Evolutionary conservation across 2,329 filamentous ascomycete genomes (phyloP), one percentile per base, ranked within the genome.

Genomic region (Leptographium lundbergii): DNA sequence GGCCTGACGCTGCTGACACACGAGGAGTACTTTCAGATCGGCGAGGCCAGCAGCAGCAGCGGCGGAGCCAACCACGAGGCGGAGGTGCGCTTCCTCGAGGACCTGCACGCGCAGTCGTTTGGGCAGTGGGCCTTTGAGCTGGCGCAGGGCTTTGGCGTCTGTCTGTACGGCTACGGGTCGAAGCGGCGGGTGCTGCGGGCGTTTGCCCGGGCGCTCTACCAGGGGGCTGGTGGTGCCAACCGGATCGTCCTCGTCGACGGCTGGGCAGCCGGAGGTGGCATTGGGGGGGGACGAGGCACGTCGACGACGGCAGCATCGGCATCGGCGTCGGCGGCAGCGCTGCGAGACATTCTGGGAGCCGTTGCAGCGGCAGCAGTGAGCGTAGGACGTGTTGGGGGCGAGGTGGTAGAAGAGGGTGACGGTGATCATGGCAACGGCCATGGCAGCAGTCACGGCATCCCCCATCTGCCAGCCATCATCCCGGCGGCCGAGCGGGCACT

Each of bases 61-160:
- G 36, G 51, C 36, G 29, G 39, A 39, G 48, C 95, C 65, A 81
- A 81, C 0, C 91, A 96, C 69, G 75, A 76, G 39, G 72, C 78
- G 3, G 88, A 95, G 63, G 81, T 88, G 56, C 77, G 81, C 22
- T 87, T 87, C 63, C 75, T 99, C 29, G 78, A 88, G 64, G 80
- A 83, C 7, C 73, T 96, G 25, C 92, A 97, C 69, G 77, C 83
- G 52, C 83, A 87, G 61, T 90, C 88, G 0, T 97, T 96, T 69
- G 81, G 86, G 1, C 94, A 97, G 69, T 99, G 94, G 94, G 75
- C 81, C 0, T 96, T 97, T 69, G 94, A 99, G 74, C 80, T 97
- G 19, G 78, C 84, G 6, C 84, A 96, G 69, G 85, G 85, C 25
- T 97, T 96, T 75, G 91, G 89, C 67, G 77, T 97, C 57, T 96